Percentiles rank a stretch among this genome's conserved stretches.
Evolutionary conservation across 495 filamentous ascomycete genomes (phyloP).

Genomic region (Hypoxylon rickii): DNA sequence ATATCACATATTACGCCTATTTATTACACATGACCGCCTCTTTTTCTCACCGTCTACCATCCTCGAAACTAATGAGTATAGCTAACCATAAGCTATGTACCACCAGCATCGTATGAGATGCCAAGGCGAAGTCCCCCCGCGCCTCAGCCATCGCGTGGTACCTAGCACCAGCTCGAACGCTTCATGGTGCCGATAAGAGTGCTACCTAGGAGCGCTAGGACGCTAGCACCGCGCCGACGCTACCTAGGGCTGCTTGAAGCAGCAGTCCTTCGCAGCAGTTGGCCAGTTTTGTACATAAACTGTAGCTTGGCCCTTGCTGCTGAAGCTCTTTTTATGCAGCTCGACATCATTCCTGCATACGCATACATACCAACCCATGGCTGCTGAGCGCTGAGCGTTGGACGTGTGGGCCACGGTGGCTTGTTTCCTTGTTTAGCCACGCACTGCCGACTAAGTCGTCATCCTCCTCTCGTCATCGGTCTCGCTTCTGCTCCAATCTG

Average conservation of each 20-base stretch:
- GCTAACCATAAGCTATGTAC: no score
- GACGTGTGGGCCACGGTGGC: slow-evolving; percentile 30
- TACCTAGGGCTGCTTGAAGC: no score
- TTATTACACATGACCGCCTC: no score
- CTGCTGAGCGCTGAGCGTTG: not conserved
- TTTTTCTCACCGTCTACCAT: no score
- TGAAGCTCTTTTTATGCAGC: slow-evolving; percentile 30
- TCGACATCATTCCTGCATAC: slow-evolving; percentile 34
- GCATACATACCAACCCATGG: not conserved
- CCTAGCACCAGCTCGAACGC: not conserved
- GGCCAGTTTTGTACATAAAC: slow-evolving; percentile 1
- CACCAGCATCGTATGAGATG: not conserved
- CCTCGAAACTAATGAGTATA: no score
- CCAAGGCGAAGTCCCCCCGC: not conserved
- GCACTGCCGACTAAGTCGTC: slow-evolving; percentile 25
- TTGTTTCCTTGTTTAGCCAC: slow-evolving; percentile 38
- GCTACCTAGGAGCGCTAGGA: not conserved
- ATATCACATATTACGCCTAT: not conserved
- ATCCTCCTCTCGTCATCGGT: slow-evolving; percentile 14
- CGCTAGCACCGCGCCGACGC: slow-evolving; percentile 15
- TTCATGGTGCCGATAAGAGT: not conserved
- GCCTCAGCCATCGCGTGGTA: slow-evolving; percentile 2
- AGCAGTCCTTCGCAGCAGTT: slow-evolving; percentile 8
- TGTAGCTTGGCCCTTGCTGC: slow-evolving; percentile 10
- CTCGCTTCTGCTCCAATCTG: slow-evolving; percentile 10